These are phyloP conservation scores for Lasiosphaeris hirsuta DNA, from an alignment of 495 filamentous ascomycete genomes.

Conservation along the genomic window DNA sequence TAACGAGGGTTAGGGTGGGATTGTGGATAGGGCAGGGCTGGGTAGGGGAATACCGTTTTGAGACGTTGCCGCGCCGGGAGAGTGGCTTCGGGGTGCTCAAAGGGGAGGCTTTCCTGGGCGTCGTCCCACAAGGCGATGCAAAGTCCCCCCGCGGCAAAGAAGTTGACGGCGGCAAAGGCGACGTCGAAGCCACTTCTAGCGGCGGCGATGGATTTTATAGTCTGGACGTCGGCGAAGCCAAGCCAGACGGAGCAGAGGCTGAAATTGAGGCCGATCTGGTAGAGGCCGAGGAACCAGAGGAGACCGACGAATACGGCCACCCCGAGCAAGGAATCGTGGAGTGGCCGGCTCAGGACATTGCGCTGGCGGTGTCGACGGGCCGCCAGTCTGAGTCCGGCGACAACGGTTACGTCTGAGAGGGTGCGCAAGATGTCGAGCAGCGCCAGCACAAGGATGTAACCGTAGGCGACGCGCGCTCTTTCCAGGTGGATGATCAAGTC, in stretches of 20 bases:
- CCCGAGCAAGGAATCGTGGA: too few relatives aligned
- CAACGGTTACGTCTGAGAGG: not conserved
- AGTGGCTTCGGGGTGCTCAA: too few relatives aligned
- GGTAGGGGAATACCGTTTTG: too few relatives aligned
- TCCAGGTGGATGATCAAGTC: not conserved
- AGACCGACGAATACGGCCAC: not conserved
- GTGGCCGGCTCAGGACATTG: too few relatives aligned
- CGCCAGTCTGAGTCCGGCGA: too few relatives aligned
- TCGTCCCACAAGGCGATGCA: too few relatives aligned
- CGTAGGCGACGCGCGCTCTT: not conserved
- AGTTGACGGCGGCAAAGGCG: not conserved
- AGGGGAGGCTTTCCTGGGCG: too few relatives aligned
- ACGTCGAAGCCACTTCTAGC: not conserved
- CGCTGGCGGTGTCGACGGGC: too few relatives aligned
- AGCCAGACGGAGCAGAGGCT: constrained; percentile 1
- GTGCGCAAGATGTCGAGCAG: not conserved
- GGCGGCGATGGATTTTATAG: not conserved
- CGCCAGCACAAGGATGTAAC: not conserved
- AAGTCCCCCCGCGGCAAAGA: not conserved
- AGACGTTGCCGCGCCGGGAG: too few relatives aligned
- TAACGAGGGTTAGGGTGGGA: too few relatives aligned
- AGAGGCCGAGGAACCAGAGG: not conserved
- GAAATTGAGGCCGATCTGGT: not conserved
- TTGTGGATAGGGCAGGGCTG: too few relatives aligned
- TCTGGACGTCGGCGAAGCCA: not conserved